A percentile compares a stretch with the other conserved stretches of the same genome.
Evolutionary conservation across 495 filamentous ascomycete species (phyloP).

Genomic region (Hypoxylon rickii): DNA sequence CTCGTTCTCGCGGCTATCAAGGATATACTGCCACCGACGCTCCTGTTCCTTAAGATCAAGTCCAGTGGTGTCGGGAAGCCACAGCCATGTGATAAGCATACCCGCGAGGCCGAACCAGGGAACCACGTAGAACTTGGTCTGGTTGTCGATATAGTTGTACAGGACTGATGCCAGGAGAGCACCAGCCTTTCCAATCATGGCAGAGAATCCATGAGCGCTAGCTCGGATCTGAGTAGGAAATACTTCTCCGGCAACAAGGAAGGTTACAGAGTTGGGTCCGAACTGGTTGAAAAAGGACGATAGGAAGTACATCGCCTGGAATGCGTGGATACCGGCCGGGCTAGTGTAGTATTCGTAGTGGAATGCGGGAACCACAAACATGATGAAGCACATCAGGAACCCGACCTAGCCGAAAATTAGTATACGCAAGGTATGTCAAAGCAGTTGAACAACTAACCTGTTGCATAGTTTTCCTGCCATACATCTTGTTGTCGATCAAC

Average conservation of each 20-base stretch:
- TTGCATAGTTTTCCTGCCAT: slow-evolving; percentile 91
- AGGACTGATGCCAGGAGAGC: slow-evolving; percentile 82
- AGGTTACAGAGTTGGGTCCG: slow-evolving; percentile 88
- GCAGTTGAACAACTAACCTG: slow-evolving; percentile 44
- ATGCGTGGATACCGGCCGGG: slow-evolving; percentile 67
- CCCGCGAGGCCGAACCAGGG: slow-evolving; percentile 90
- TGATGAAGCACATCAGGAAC: slow-evolving; percentile 83
- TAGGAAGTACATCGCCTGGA: slow-evolving; percentile 93
- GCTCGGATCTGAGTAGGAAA: slow-evolving; percentile 89
- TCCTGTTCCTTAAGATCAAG: slow-evolving; percentile 94
- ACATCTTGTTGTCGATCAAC: slow-evolving; percentile 88
- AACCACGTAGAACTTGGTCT: slow-evolving; percentile 81
- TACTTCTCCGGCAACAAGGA: slow-evolving; percentile 89
- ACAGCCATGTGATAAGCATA: slow-evolving; percentile 74
- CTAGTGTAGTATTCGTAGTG: slow-evolving; percentile 76
- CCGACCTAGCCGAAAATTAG: slow-evolving; percentile 54
- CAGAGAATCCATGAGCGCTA: slow-evolving; percentile 87
- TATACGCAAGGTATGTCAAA: not conserved
- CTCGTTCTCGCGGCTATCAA: slow-evolving; percentile 70
- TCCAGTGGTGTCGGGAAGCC: slow-evolving; percentile 90
- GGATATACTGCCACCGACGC: slow-evolving; percentile 80
- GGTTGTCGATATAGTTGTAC: slow-evolving; percentile 84
- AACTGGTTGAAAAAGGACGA: slow-evolving; percentile 97
- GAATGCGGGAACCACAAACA: slow-evolving; percentile 86
- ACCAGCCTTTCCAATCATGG: slow-evolving; percentile 80